phyloP scores from a whole-genome alignment of 345 rosid genomes.

The Geranium brycei region DNA sequence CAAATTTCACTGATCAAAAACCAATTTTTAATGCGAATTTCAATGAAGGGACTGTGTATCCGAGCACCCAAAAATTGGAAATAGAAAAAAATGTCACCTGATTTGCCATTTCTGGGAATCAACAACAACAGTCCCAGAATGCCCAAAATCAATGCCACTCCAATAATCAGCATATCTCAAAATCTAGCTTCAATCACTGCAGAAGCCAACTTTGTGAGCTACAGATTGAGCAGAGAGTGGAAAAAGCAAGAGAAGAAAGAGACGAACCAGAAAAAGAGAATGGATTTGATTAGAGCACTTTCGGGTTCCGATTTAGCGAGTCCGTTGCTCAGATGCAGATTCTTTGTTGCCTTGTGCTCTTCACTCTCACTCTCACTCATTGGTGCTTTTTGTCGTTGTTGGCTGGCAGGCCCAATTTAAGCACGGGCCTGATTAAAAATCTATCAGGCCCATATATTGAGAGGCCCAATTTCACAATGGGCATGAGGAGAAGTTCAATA shows the following conservation, averaged over 20 bases:
- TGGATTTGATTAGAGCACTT: background rate
- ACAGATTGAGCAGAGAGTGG: background rate
- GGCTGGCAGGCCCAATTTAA: no score
- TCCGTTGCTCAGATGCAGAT: no score
- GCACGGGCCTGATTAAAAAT: no score
- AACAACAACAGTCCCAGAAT: background rate
- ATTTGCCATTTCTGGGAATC: background rate
- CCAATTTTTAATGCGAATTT: background rate
- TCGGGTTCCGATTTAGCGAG: background rate
- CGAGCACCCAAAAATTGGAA: background rate
- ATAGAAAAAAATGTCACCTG: background rate
- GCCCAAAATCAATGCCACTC: background rate
- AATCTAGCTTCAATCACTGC: background rate
- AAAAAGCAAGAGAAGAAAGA: background rate
- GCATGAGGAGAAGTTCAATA: no score
- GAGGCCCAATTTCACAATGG: no score
- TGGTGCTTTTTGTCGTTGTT: no score
- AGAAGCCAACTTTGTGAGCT: background rate
- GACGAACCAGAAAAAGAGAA: background rate
- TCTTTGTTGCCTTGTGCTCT: no score
- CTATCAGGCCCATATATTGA: no score
- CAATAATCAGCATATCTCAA: background rate
- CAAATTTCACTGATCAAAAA: background rate
- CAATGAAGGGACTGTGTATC: background rate
- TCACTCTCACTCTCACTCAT: no score